Evolutionary conservation across 2,329 filamentous ascomycete species (phyloP), one percentile per base, ranked within the genome.

Genomic region (Pseudopyricularia javanii): DNA sequence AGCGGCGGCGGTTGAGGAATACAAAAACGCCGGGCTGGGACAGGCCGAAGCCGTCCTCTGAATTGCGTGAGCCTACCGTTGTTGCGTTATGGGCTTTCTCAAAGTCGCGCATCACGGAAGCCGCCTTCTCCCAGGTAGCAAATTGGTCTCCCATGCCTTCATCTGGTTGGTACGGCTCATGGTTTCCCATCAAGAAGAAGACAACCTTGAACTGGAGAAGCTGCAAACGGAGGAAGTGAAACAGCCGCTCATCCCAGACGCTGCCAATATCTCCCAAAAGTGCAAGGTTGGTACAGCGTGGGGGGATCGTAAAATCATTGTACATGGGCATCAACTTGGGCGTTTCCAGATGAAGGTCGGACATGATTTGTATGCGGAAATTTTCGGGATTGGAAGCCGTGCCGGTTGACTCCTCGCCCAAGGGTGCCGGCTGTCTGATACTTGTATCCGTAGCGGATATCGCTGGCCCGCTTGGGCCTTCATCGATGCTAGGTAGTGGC

Each of bases 251-350:
- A 22, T 43, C 37, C n/a, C 17, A 43, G 37, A 69, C 62, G 50
- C 70, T 64, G 30, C 72, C 73, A 50, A 76, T 70, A 56, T 76
- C 74, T 14, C 74, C 74, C 2, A 76, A 65, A 2, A 78, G 68
- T 4, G 72, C 72, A 2, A 77, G 65, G 53, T 71, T 67, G 7
- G 70, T 67, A 7, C 70, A 43, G 17, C 1, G 37, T 22, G 7
- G 17, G n/a, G 37, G 11, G 4, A 43, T 22, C 37, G 37, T 24
- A 22, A 43, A 43, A 9, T 43, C 37, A 4, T 11, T 17, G 8
- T 43, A 43, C 37, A 43, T 43, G 37, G 37, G 37, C 17, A 43
- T 3, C 37, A 43, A 12, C n/a, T 24, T 43, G 20, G 37, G 68
- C 17, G 62, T 62, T 58, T 76, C 72, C 35, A 76, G 65, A 57